These are phyloP conservation scores for Graphiopsis chlorocephala DNA, from an alignment of 2,329 filamentous ascomycete genomes.

Conservation along the genomic window DNA sequence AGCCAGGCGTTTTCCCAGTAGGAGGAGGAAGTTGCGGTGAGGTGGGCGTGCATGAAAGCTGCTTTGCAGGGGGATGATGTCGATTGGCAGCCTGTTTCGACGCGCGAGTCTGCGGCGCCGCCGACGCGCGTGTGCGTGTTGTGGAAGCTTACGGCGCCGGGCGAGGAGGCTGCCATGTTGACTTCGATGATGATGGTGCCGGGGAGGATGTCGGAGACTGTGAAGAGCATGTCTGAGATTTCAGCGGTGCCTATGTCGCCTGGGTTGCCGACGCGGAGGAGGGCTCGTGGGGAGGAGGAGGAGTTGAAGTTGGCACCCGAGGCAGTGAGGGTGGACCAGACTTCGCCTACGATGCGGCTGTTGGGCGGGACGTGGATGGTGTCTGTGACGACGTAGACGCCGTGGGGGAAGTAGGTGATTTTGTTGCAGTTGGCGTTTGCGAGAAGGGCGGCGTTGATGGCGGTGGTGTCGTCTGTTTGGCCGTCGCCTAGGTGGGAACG, in stretches of 20 bases:
- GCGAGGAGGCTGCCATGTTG: constrained; percentile 47
- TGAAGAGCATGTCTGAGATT: constrained; percentile 64
- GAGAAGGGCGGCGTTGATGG: constrained; percentile 75
- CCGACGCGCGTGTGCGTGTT: constrained; percentile 38
- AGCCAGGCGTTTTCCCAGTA: constrained; percentile 92
- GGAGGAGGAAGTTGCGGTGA: constrained; percentile 54
- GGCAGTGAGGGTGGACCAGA: constrained; percentile 56
- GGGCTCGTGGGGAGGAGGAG: constrained; percentile 58
- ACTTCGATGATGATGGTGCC: constrained; percentile 48
- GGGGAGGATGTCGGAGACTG: constrained; percentile 47
- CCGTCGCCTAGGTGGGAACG: constrained; percentile 51
- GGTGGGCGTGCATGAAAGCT: constrained; percentile 32
- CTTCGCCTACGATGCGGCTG: constrained; percentile 60
- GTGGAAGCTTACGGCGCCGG: constrained; percentile 49
- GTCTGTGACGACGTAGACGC: constrained; percentile 64
- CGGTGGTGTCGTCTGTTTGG: constrained; percentile 57
- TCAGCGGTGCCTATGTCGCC: constrained; percentile 66
- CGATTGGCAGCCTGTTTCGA: constrained; percentile 42
- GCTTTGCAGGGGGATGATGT: constrained; percentile 30
- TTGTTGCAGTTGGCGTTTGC: constrained; percentile 38
- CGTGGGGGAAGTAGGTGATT: constrained; percentile 73
- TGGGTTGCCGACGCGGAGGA: constrained; percentile 64
- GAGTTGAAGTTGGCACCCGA: constrained; percentile 57
- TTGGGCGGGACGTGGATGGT: constrained; percentile 65
- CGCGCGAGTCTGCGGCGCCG: constrained; percentile 33